Base-by-base conservation (phyloP, 179 eudicot species). In the Vitellaria paradoxa region DNA sequence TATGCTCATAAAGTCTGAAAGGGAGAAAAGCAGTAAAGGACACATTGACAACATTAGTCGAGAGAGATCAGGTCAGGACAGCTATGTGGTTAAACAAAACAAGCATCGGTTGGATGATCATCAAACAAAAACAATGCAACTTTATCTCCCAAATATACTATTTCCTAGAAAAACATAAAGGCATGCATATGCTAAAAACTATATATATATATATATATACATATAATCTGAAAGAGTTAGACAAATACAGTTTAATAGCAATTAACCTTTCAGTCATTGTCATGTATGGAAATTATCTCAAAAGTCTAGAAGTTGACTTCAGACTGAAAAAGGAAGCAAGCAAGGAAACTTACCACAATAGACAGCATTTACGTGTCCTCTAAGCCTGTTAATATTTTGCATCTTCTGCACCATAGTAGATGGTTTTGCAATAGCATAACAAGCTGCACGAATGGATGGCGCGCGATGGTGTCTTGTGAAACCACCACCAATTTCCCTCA, bases 401-500 rank as follows among this genome's bases (percentile, higher is more conserved):
- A 95, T 93, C 86, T 90, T 95, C 74, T 93, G 97, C 77, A 95
- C 92, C 92, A 95, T 86, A 42, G 91, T 91, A 77, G 97, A 89
- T 73, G 99, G 99, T 80, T 93, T 95, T 70, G 93, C 97, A 76
- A 95, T 93, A 66, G 97, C 87, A 85, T 91, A 90, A 81, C 95
- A 90, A 30, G 97, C 99, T 60, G 95, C 97, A 70, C 89, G 97
- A 60, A 85, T 83, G 65, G 97, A 84, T 69, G 99, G 97, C 66
- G 97, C 93, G 72, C 99, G 92, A 77, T 93, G 97, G 78, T 95
- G 99, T 73, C 97, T 90, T 9, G 89, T 70, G 81, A 93, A 95
- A 61, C 99, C 99, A 79, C 99, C 99, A 75, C 97, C 95, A 77
- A 95, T 89, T 86, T 95, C 99, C 80, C 99, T 91, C 82, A 95